Evolutionary conservation across 345 rosid genomes (phyloP).

Genomic region (Lepidium sativum): DNA sequence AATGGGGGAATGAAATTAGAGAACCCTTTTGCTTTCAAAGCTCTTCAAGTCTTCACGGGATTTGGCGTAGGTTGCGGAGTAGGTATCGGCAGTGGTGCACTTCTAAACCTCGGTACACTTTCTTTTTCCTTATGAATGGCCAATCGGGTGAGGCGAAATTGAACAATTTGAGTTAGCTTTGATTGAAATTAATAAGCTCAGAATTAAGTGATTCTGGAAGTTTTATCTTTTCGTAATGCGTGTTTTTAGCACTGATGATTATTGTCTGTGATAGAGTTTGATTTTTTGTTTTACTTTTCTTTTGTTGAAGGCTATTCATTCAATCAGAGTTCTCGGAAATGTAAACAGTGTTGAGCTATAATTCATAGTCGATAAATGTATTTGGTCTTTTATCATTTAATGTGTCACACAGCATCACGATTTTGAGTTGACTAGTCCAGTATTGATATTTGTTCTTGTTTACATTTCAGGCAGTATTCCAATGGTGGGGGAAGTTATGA

Average conservation of each 20-base stretch:
- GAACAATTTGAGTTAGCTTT: not conserved
- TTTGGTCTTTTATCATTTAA: not conserved
- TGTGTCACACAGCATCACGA: not conserved
- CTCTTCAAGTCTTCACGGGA: slow-evolving; percentile 85
- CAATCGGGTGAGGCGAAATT: not conserved
- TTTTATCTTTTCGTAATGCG: not conserved
- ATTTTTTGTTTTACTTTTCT: not conserved
- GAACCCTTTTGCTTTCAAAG: slow-evolving; percentile 87
- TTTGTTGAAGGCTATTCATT: not conserved
- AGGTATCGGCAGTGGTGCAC: slow-evolving; percentile 84
- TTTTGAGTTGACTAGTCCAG: not conserved
- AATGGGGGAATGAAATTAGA: slow-evolving; percentile 45
- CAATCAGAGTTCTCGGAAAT: not conserved
- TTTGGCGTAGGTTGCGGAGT: slow-evolving; percentile 93
- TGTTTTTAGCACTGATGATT: not conserved
- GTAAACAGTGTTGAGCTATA: not conserved
- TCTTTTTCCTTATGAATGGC: not conserved
- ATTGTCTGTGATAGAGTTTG: not conserved
- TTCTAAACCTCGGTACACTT: slow-evolving; percentile 67
- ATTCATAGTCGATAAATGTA: not conserved
- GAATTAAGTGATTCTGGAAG: not conserved
- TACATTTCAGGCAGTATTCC: slow-evolving; percentile 58
- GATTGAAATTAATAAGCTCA: not conserved
- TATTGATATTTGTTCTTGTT: not conserved
- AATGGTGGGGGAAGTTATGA: slow-evolving; percentile 70